A percentile compares a stretch with the other conserved stretches of the same genome.
Evolutionary conservation across 371 early-diverging fungal genomes (phyloP).

Genomic region (Massospora cicadina): DNA sequence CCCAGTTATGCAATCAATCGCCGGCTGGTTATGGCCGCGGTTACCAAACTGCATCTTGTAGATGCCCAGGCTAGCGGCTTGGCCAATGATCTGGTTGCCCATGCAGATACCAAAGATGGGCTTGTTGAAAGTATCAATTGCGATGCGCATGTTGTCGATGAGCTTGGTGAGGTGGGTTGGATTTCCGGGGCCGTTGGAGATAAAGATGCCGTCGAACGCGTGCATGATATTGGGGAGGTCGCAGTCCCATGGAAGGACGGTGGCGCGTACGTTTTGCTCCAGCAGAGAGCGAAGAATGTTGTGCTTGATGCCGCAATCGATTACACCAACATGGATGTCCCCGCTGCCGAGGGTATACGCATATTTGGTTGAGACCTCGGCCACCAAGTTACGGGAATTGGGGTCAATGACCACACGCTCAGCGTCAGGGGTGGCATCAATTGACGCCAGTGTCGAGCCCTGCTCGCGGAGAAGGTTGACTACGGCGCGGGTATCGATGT

Average conservation of each 20-base stretch:
- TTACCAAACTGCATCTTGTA: slow-evolving; percentile 85
- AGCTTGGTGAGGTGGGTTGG: slow-evolving; percentile 48
- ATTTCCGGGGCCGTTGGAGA: slow-evolving; percentile 89
- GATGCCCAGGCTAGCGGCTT: slow-evolving; percentile 66
- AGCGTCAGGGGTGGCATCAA: slow-evolving; percentile 14
- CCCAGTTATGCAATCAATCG: slow-evolving; percentile 45
- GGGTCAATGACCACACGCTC: slow-evolving; percentile 44
- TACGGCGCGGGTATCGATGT: slow-evolving; percentile 86
- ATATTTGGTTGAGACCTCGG: slow-evolving; percentile 45
- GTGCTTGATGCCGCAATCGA: slow-evolving; percentile 87
- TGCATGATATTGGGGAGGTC: slow-evolving; percentile 39
- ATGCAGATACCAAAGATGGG: slow-evolving; percentile 96
- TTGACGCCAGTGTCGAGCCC: slow-evolving; percentile 59
- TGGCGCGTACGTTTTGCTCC: slow-evolving; percentile 43
- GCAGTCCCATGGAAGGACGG: slow-evolving; percentile 74
- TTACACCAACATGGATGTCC: slow-evolving; percentile 47
- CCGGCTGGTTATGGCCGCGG: slow-evolving; percentile 94
- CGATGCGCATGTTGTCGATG: slow-evolving; percentile 41
- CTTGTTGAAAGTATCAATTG: slow-evolving; percentile 36
- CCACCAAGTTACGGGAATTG: slow-evolving; percentile 59
- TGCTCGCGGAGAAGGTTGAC: slow-evolving; percentile 66
- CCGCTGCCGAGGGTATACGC: slow-evolving; percentile 60
- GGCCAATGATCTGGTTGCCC: slow-evolving; percentile 81
- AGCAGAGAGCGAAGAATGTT: slow-evolving; percentile 78
- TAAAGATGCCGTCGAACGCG: slow-evolving; percentile 71